phyloP scores from a whole-genome alignment of 495 filamentous ascomycete genomes.

The Tricharina praecox region DNA sequence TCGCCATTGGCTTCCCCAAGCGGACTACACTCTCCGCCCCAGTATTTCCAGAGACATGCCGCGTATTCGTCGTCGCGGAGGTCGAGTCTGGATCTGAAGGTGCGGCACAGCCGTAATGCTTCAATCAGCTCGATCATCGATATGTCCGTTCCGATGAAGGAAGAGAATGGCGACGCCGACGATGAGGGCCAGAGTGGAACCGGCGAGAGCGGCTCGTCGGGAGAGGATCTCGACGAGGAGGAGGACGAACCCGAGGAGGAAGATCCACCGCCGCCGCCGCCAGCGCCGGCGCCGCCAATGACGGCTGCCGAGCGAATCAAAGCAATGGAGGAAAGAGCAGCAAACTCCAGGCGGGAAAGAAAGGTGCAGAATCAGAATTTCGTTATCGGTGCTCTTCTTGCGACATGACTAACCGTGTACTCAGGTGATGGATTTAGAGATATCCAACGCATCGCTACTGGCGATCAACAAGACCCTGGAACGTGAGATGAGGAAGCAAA shows the following conservation, averaged over 20 bases:
- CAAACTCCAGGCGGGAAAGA: slow-evolving; percentile 74
- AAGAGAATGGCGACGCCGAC: slow-evolving; percentile 1
- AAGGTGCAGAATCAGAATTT: slow-evolving; percentile 35
- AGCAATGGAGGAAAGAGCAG: slow-evolving; percentile 33
- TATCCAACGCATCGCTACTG: slow-evolving; percentile 85
- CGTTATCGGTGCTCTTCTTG: background rate
- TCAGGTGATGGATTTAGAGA: slow-evolving; percentile 80
- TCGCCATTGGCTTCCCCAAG: slow-evolving; percentile 18
- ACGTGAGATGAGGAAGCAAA: slow-evolving; percentile 77
- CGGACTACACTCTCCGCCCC: background rate
- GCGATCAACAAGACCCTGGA: slow-evolving; percentile 95
- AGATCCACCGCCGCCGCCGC: slow-evolving; percentile 8
- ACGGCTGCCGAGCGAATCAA: slow-evolving; percentile 21
- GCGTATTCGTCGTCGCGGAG: slow-evolving; percentile 9
- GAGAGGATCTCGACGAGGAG: background rate
- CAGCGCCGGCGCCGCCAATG: slow-evolving; percentile 7
- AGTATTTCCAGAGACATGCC: slow-evolving; percentile 5
- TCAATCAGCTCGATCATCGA: slow-evolving; percentile 24
- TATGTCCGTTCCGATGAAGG: slow-evolving; percentile 10
- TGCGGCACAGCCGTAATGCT: slow-evolving; percentile 16
- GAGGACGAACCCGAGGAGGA: background rate
- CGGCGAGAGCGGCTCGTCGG: background rate
- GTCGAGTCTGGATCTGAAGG: slow-evolving; percentile 14
- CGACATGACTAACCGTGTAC: slow-evolving; percentile 7
- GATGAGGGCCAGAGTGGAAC: background rate